A percentile compares a stretch with the other conserved stretches of the same genome.
These are phyloP conservation scores for Alternaria ventricosa DNA, from an alignment of 2,329 filamentous ascomycete genomes.

Conservation along the genomic window DNA sequence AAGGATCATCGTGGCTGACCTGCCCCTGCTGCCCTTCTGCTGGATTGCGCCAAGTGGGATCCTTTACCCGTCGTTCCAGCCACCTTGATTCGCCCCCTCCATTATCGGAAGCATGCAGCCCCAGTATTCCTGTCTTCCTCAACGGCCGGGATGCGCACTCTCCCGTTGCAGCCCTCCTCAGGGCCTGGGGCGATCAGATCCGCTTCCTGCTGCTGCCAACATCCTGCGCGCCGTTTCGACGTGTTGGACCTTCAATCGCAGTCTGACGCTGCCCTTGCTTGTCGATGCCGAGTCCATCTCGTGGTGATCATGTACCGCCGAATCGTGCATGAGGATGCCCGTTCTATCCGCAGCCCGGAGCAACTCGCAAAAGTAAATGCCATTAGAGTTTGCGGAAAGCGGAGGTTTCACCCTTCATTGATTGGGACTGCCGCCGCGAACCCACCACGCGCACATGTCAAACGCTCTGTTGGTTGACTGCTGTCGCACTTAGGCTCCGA, in stretches of 20 bases:
- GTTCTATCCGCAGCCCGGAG: conserved; percentile 3
- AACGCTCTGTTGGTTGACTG: conserved; percentile 5
- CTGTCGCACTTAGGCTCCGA: not conserved
- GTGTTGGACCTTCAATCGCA: not conserved
- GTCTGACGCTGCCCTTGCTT: not conserved
- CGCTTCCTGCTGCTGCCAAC: conserved; percentile 6
- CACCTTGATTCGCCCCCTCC: conserved; percentile 6
- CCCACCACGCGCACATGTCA: conserved; percentile 15
- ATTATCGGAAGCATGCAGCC: conserved; percentile 7
- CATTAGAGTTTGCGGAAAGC: conserved; percentile 1
- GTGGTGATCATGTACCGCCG: not conserved
- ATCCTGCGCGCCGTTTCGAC: conserved; percentile 1
- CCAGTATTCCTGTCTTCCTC: conserved; percentile 1
- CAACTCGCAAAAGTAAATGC: conserved; percentile 10
- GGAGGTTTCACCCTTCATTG: conserved; percentile 15
- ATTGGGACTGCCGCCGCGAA: not conserved
- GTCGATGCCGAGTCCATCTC: not conserved
- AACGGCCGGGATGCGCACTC: conserved; percentile 17
- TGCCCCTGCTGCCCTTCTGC: conserved; percentile 13
- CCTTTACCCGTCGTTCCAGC: conserved; percentile 14
- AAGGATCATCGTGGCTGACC: conserved; percentile 16
- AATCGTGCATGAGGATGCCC: conserved; percentile 6
- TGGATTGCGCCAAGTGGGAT: conserved; percentile 13
- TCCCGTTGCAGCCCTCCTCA: conserved; percentile 7
- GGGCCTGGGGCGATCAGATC: conserved; percentile 11